Evolutionary conservation across 345 rosid species (phyloP).

Genomic region (Diplotaxis tenuifolia): DNA sequence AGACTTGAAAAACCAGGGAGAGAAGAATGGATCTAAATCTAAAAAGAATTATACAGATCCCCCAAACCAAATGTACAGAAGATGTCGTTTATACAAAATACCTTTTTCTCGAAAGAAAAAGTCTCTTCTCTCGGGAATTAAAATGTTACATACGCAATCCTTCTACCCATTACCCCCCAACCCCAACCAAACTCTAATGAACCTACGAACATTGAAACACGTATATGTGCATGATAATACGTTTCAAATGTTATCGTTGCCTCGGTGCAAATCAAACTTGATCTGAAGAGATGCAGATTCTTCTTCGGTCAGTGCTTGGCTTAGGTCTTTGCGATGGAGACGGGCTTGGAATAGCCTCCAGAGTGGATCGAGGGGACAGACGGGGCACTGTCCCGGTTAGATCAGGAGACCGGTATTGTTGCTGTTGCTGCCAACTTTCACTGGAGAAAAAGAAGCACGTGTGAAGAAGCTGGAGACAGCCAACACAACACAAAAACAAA

Average conservation of each 20-base stretch:
- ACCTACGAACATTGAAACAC: slow-evolving; percentile 10
- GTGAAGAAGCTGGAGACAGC: slow-evolving; percentile 45
- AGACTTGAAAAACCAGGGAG: no score
- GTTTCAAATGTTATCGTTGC: background rate
- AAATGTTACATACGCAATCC: slow-evolving; percentile 21
- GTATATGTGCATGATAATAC: background rate
- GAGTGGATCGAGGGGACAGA: slow-evolving; percentile 54
- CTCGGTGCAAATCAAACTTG: slow-evolving; percentile 20
- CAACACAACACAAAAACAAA: slow-evolving; percentile 20
- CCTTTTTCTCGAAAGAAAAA: slow-evolving; percentile 12
- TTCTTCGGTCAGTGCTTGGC: slow-evolving; percentile 27
- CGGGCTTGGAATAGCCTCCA: slow-evolving; percentile 47
- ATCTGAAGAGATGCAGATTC: slow-evolving; percentile 14
- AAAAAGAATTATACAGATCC: no score
- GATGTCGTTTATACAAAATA: no score
- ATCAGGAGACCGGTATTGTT: slow-evolving; percentile 41
- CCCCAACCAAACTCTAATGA: slow-evolving; percentile 10
- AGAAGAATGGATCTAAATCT: no score
- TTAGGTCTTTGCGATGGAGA: slow-evolving; percentile 42
- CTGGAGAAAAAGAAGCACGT: slow-evolving; percentile 57
- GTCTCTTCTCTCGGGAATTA: slow-evolving; percentile 23
- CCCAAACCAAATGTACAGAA: no score
- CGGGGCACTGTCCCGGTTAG: slow-evolving; percentile 34
- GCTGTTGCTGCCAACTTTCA: slow-evolving; percentile 42
- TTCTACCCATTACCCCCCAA: slow-evolving; percentile 8